Percentiles rank a stretch among this genome's conserved stretches.
Conservation (phyloP, 2,329 filamentous ascomycete genomes). For the Exophiala sp. region DNA sequence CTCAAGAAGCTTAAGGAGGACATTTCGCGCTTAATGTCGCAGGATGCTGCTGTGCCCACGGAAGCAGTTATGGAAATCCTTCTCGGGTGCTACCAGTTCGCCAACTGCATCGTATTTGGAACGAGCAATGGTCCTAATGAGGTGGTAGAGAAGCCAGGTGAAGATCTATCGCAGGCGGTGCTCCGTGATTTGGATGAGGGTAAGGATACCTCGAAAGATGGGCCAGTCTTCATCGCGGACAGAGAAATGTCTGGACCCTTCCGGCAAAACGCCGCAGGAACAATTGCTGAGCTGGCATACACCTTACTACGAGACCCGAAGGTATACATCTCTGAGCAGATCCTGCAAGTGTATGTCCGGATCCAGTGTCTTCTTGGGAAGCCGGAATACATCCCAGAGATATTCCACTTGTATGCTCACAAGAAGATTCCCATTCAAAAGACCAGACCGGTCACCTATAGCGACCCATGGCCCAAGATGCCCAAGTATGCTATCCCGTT, state of each 20-base stretch:
- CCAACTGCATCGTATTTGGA: slow-evolving; percentile 23
- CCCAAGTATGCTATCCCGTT: slow-evolving; percentile 65
- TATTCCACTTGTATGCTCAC: slow-evolving; percentile 74
- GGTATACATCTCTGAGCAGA: slow-evolving; percentile 69
- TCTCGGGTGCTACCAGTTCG: slow-evolving; percentile 13
- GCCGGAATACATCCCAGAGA: slow-evolving; percentile 69
- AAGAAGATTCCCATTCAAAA: slow-evolving; percentile 64
- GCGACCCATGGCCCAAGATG: slow-evolving; percentile 59
- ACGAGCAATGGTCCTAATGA: slow-evolving; percentile 16
- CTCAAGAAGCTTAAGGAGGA: slow-evolving; percentile 13
- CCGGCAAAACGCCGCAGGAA: slow-evolving; percentile 36
- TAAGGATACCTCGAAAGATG: slow-evolving; percentile 14
- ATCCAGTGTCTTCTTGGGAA: slow-evolving; percentile 67
- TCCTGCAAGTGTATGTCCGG: slow-evolving; percentile 68
- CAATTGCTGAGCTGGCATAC: slow-evolving; percentile 56
- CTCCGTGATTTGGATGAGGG: slow-evolving; percentile 23
- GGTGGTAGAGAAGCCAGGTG: slow-evolving; percentile 11
- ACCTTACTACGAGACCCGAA: slow-evolving; percentile 65
- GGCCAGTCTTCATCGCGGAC: slow-evolving; percentile 23
- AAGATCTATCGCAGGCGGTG: slow-evolving; percentile 38
- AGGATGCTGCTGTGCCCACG: slow-evolving; percentile 8
- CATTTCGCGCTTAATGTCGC: slow-evolving; percentile 17
- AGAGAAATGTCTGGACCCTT: slow-evolving; percentile 30
- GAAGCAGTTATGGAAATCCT: slow-evolving; percentile 15
- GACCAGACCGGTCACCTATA: slow-evolving; percentile 55